Evolutionary conservation across 768 basidiomycete species (phyloP), one percentile per base, ranked within the genome.

Genomic region (Serendipita sp.): DNA sequence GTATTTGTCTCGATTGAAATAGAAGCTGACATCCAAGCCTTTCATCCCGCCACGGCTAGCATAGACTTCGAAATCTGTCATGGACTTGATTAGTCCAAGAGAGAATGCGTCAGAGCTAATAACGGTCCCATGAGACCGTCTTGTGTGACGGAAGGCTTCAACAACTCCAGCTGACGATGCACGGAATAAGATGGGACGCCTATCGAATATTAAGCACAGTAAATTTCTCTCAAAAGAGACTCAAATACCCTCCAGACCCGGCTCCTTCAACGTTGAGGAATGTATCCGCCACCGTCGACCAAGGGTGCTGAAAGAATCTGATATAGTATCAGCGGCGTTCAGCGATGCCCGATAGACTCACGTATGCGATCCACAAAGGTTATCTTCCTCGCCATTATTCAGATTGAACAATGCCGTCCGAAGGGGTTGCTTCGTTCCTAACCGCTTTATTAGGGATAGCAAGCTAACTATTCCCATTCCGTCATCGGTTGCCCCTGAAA

Each of bases 241-340:
- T 14, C 2, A 68, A 79, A 60, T 67, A 87, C 86, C 88, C 87
- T 68, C 88, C 89, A 0, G 83, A 77, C 14, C 83, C 82, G 2
- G 88, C 88, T 14, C 90, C 89, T 71, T 92, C 90, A 4, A 92
- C 77, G 66, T 91, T 92, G 42, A 92, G 74, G 72, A 92, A 92
- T 0, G 78, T 78, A 28, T 81, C 76, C 0, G 81, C 77, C 24
- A 84, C 70, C 30, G 79, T 80, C 0, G 83, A 78, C 88, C 88
- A 90, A 0, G 86, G 83, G 64, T 92, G 88, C 65, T 81, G 74
- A 63, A 88, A 67, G 68, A 87, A 88, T 7, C 85, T 86, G 65
- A 62, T 13, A 11, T 43, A 31, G 34, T 62, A 61, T 22, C 30
- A 44, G 11, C 7, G 24, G 30, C 42, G 20, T 2, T 26, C 42